Evolutionary conservation across 257 asterid genomes (phyloP).

Genomic region (Lycium ferocissimum): DNA sequence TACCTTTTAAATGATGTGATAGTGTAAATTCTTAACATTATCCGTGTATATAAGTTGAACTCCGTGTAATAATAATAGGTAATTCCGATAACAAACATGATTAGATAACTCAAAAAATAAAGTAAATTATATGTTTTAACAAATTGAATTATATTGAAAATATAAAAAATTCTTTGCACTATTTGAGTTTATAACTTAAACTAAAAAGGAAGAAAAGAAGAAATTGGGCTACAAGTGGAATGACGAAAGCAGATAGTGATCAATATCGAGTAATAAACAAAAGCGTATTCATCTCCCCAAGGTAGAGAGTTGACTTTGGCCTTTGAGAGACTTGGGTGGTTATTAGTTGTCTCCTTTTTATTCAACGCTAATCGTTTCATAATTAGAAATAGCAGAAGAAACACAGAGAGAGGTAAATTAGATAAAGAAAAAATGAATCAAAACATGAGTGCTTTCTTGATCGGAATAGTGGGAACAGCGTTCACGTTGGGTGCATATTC

Average conservation of each 20-base stretch:
- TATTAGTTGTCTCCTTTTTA: not conserved
- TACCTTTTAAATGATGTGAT: too few species aligned
- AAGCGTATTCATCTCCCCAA: not conserved
- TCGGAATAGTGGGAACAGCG: conserved; percentile 67
- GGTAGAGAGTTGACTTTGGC: conserved; percentile 25
- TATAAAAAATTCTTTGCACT: too few species aligned
- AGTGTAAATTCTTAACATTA: too few species aligned
- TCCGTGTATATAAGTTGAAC: too few species aligned
- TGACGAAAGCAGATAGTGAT: not conserved
- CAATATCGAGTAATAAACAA: not conserved
- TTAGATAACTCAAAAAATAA: too few species aligned
- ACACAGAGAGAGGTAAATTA: too few species aligned
- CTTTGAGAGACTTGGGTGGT: not conserved
- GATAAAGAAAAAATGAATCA: conserved; percentile 56
- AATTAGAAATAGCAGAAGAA: not conserved
- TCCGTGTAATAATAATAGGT: too few species aligned
- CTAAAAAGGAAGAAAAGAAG: not conserved
- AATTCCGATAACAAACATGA: too few species aligned
- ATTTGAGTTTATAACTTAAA: too few species aligned
- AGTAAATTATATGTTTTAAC: too few species aligned
- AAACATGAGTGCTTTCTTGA: conserved; percentile 60
- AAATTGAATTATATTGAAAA: too few species aligned
- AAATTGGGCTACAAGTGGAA: not conserved
- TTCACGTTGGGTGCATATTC: conserved; percentile 90
- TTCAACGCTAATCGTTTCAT: not conserved